Evolutionary conservation across 2,329 filamentous ascomycete species (phyloP).

Genomic region (Phaeomoniella chlamydospora): DNA sequence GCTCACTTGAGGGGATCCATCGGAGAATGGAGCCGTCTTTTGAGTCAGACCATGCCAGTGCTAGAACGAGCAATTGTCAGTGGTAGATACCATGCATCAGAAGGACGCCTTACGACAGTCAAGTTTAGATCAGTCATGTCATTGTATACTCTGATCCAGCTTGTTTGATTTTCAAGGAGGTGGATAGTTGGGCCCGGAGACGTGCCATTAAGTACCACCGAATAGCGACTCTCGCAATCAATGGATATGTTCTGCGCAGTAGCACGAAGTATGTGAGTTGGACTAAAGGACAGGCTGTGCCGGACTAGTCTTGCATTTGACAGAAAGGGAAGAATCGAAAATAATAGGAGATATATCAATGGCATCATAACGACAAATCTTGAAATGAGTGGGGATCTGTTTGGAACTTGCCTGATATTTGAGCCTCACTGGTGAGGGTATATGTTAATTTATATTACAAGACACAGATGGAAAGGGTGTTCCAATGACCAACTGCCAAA

Average conservation of each 20-base stretch:
- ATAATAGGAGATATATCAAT: too few species aligned
- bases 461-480: too few species aligned
- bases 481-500: too few species aligned
- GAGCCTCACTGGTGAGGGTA: too few species aligned
- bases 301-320: neutral
- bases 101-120: constrained; percentile 34
- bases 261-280: constrained; percentile 33
- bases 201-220: constrained; percentile 37
- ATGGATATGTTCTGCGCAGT: constrained; percentile 26
- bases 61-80: constrained; percentile 16
- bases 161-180: constrained; percentile 29
- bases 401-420: too few species aligned
- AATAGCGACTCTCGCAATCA: constrained; percentile 31
- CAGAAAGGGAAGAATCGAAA: too few species aligned
- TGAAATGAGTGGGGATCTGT: too few species aligned
- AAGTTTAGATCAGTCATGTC: constrained; percentile 37
- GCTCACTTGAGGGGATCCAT: constrained; percentile 43
- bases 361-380: too few species aligned
- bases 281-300: constrained; percentile 9
- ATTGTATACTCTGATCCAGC: constrained; percentile 47
- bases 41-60: constrained; percentile 56
- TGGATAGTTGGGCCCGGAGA: constrained; percentile 35
- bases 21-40: constrained; percentile 46
- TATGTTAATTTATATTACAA: too few species aligned
- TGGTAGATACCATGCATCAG: neutral